phyloP scores from a whole-genome alignment of 768 basidiomycete genomes.

The Rhodotorula babjevae region DNA sequence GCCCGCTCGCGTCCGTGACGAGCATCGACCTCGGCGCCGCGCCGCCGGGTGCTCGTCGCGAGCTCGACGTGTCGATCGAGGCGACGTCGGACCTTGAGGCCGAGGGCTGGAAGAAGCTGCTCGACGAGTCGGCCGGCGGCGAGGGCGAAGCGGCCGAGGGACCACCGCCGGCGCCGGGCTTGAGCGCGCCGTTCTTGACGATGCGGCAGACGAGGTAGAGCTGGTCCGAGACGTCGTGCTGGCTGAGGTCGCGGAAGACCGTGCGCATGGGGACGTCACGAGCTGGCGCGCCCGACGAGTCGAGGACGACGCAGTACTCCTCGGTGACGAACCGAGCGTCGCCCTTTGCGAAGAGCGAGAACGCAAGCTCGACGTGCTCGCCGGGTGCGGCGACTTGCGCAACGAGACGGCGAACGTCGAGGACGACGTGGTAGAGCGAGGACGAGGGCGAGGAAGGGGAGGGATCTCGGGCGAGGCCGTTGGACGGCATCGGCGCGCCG shows the following conservation, averaged over 20 bases:
- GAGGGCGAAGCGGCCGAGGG: not conserved
- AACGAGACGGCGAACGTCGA: constrained; percentile 87
- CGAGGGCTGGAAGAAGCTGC: not conserved
- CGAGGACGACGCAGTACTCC: constrained; percentile 81
- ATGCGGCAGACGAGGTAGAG: constrained; percentile 87
- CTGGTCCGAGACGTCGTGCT: constrained; percentile 75
- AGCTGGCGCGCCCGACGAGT: constrained; percentile 67
- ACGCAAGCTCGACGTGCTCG: constrained; percentile 87
- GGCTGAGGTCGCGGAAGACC: constrained; percentile 81
- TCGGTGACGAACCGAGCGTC: constrained; percentile 82
- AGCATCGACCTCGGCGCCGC: constrained; percentile 15
- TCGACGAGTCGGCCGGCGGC: not conserved
- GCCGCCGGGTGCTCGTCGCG: not conserved
- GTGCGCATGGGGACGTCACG: constrained; percentile 63
- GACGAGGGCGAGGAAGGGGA: constrained; percentile 1
- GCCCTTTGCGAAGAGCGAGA: constrained; percentile 82
- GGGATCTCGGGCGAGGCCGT: no score
- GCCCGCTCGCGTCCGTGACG: constrained; percentile 17
- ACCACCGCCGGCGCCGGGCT: not conserved
- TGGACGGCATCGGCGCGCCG: constrained; percentile 48
- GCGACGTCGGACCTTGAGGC: constrained; percentile 2
- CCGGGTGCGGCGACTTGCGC: constrained; percentile 84
- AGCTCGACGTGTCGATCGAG: constrained; percentile 16
- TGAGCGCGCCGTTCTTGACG: constrained; percentile 78
- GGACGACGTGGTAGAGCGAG: constrained; percentile 66